Base-by-base conservation (phyloP, 2,329 filamentous ascomycete genomes). In the Penicillium sp. region DNA sequence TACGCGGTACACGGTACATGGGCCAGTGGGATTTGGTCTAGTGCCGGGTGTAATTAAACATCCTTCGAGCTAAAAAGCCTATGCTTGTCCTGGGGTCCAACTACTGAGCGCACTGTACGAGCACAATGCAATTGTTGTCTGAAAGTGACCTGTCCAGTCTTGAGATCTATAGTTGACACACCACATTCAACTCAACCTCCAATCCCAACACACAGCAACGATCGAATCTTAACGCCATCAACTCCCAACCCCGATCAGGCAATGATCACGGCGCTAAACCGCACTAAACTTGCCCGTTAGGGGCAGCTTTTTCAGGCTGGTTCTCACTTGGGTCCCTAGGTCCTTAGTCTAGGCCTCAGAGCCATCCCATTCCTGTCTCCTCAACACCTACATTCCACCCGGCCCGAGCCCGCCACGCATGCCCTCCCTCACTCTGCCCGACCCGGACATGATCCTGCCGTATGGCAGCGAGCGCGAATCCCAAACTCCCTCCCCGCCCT, bases 371-470 rank as follows among this genome's bases (percentile, higher is more conserved):
- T 4, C 20, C 20, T 53, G 46, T 46, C 43, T 44, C 36, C n/a
- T 14, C 40, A 30, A 24, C 28, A 13, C 38, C 43, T 50, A 38
- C 22, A 42, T 41, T 30, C 43, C 25, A 20, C n/a, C 45, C 45
- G 47, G 52, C 51, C 49, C 39, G 25, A 44, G 53, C 16, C 61
- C 57, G 30, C 50, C 56, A 22, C 61, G 65, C 39, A 85, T 88
- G 57, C 84, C 84, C 11, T 95, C 90, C 53, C 92, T 92, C 42
- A 95, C 92, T 2, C 77, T 96, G 64, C 95, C 90, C 50, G 95
- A 96, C 71, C 90, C 91, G 46, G 92, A 95, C 70, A 92, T 96
- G 90, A 95, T 96, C 64, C 77, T 96, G 46, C 92, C 92, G 54
- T 85, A 88, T 65, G 82, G 84, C 58, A 80, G 79, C 56, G 69